A percentile compares a stretch with the other conserved stretches of the same genome.
Evolutionary conservation across 768 basidiomycete genomes (phyloP).

Genomic region (Russula brevipes): DNA sequence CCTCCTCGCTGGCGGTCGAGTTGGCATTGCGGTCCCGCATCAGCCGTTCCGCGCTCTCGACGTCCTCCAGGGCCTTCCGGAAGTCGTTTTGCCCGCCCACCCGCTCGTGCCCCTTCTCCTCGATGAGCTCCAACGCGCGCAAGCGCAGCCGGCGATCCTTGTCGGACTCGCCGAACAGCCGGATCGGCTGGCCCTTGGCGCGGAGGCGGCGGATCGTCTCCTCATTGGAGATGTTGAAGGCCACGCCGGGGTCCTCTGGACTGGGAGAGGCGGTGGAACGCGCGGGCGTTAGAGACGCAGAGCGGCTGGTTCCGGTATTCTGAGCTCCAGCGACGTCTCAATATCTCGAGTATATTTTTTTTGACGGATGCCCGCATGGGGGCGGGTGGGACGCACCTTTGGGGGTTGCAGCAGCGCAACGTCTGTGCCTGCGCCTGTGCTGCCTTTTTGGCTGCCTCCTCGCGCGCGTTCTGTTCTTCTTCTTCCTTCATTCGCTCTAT

Average conservation of each 20-base stretch:
- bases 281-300: constrained; percentile 17
- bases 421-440: constrained; percentile 14
- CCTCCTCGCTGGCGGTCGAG: constrained; percentile 32
- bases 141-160: constrained; percentile 87
- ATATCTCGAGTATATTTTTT: not conserved
- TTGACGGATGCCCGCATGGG: not conserved
- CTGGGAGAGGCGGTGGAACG: constrained; percentile 33
- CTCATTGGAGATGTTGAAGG: constrained; percentile 88
- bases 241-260: constrained; percentile 36
- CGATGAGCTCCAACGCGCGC: constrained; percentile 90
- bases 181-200: constrained; percentile 88
- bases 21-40: constrained; percentile 47
- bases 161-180: constrained; percentile 92
- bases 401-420: not conserved
- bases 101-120: constrained; percentile 77
- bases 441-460: constrained; percentile 21
- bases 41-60: constrained; percentile 71
- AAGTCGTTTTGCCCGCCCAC: constrained; percentile 93
- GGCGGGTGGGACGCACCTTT: constrained; percentile 32
- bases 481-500: constrained; percentile 39
- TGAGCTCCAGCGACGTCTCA: constrained; percentile 26
- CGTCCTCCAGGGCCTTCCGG: constrained; percentile 81
- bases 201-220: constrained; percentile 88
- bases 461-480: constrained; percentile 22
- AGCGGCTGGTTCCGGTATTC: constrained; percentile 13